Evolutionary conservation across 345 rosid genomes (phyloP), one percentile per base, ranked within the genome.

Genomic region (Eucalyptus victrix): DNA sequence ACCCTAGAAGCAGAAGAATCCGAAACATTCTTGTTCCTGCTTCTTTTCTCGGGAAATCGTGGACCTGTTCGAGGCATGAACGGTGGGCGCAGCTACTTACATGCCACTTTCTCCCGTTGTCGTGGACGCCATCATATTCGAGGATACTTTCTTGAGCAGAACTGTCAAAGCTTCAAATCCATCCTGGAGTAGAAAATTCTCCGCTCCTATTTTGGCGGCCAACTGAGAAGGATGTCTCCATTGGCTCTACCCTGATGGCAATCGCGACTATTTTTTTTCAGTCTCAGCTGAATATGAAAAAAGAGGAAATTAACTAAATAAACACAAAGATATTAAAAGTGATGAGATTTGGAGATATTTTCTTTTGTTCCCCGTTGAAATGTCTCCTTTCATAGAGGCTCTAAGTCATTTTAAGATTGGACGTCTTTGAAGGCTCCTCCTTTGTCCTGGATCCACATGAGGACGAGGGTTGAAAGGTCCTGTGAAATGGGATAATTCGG

Each of bases 1-100:
- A 60, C 15, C 67, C 67, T 28, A 60, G 67, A 60, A 37, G 96
- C 97, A 7, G 97, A 96, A 86, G 98, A 96, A 88, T 60, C 16
- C 28, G 67, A 26, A 60, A 60, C 67, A 60, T 60, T 28, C n/a
- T 60, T 12, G n/a, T 6, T 60, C 67, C 15, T 60, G n/a, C 67
- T 60, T 60, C 67, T 60, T 26, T 60, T 6, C n/a, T 26, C 8
- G 14, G 32, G 67, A 60, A 23, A 60, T 60, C 67, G 32, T 12
- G 67, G 67, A 28, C 15, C 32, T 28, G 67, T 60, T 60, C 67
- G 32, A 28, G n/a, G 67, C 28, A 26, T 60, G 67, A 60, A 28
- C 67, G 15, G 32, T 5, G n/a, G 67, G 67, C 32, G n/a, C n/a
- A 26, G 67, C n/a, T 3, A 60, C 67, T 60, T 60, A 60, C 6